Conservation (phyloP, 2,329 filamentous ascomycete genomes). For the Teratosphaeria viscida region DNA sequence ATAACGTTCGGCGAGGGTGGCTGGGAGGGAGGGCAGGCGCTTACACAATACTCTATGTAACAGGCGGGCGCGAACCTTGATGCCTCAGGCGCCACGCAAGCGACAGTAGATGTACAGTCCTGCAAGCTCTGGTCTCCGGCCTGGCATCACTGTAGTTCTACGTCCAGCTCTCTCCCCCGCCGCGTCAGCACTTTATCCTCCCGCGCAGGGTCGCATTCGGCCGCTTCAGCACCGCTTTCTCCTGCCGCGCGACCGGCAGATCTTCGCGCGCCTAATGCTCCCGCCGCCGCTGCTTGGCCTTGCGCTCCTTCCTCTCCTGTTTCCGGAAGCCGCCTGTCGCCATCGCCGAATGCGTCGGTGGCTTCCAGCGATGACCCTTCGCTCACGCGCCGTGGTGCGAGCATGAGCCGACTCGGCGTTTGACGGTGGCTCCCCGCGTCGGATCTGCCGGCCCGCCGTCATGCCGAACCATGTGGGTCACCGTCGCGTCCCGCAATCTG, state of each 20-base stretch:
- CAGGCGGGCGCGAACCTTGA: too few species aligned
- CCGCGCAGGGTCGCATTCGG: constrained; percentile 1
- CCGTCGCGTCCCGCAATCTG: neutral
- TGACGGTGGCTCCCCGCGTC: neutral
- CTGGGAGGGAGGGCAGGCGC: too few species aligned
- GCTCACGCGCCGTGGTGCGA: too few species aligned
- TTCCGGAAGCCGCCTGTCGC: neutral
- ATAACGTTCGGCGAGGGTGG: too few species aligned
- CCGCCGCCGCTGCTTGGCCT: neutral
- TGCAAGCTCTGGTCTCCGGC: neutral
- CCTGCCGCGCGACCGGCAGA: neutral
- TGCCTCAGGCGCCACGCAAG: neutral
- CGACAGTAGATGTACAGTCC: neutral
- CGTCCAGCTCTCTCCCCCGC: neutral
- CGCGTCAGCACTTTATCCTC: neutral
- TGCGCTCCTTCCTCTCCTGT: neutral
- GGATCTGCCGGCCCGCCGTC: neutral
- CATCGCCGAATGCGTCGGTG: neutral
- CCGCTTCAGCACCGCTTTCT: neutral
- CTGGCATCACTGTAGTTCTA: neutral
- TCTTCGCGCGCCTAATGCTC: neutral
- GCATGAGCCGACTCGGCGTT: neutral
- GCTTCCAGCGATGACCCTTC: neutral
- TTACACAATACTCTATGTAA: too few species aligned
- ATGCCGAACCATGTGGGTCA: neutral